Evolutionary conservation across 2,329 filamentous ascomycete genomes (phyloP), one percentile per base, ranked within the genome.

Genomic region (Parastagonospora nodorum): DNA sequence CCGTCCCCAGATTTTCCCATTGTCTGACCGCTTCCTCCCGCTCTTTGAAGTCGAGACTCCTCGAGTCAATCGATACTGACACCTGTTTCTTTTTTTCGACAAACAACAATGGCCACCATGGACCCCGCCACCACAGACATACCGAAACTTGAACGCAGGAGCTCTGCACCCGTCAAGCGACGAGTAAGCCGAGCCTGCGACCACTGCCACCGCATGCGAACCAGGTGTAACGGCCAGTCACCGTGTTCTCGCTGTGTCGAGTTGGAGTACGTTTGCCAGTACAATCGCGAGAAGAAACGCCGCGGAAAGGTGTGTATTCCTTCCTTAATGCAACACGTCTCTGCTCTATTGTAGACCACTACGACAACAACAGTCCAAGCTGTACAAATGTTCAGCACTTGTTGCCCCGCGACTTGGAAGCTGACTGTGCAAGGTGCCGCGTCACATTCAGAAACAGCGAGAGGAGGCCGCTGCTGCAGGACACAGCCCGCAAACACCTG

Each of bases 131-230:
- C 62, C n/a, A 49, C 56, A 30, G 66, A 70, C 7, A 49, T 61
- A 36, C 47, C 52, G 33, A 71, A 68, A 50, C 58, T 65, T n/a
- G 68, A 73, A 47, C 69, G 69, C 12, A 66, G 63, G 53, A 57
- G 55, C 47, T 69, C 85, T 11, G 86, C 84, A 1, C 86, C 88
- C 27, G 88, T 96, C 48, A 84, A 92, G 64, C 85, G 91, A 58
- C 85, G 92, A 69, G 96, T 97, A 68, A 96, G 90, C 76, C 84
- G 92, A 65, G 92, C 92, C 12, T 97, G 92, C 77, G 92, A 97
- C 74, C 92, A 96, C 75, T 96, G 92, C 77, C 96, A 97, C 73
- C 92, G 96, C 74, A 82, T 97, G 62, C 84, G 92, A 63, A 97
- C 92, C 30, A 96, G 96, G 77, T 97, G 92, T 70, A 92, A 97